Conservation (phyloP, 2,329 filamentous ascomycete species). For the Monosporascus sp. region DNA sequence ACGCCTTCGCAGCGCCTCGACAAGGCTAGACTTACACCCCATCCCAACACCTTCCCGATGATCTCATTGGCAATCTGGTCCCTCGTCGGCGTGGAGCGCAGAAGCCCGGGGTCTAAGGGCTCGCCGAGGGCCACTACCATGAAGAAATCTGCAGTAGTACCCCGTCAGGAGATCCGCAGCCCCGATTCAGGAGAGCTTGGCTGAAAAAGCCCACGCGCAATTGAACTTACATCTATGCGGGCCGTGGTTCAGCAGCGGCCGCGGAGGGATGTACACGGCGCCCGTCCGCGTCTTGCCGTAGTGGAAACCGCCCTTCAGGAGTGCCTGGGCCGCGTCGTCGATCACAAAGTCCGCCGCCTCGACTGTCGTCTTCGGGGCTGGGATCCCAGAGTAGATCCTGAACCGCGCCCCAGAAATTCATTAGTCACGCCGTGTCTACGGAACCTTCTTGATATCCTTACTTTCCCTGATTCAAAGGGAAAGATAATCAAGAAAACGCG, state of each 20-base stretch:
- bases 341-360: constrained; percentile 32
- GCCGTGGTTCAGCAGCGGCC: constrained; percentile 44
- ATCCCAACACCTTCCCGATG: constrained; percentile 41
- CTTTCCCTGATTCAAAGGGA: too few species aligned
- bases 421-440: not conserved
- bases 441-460: too few species aligned
- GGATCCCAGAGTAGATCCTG: constrained; percentile 36
- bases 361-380: constrained; percentile 27
- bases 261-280: constrained; percentile 38
- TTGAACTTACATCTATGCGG: constrained; percentile 40
- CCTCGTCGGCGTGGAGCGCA: constrained; percentile 33
- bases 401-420: not conserved
- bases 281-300: constrained; percentile 38
- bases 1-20: not conserved
- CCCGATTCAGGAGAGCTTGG: not conserved
- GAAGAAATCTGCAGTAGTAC: constrained; percentile 35
- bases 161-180: not conserved
- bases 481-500: too few species aligned
- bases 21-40: constrained; percentile 30
- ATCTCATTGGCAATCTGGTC: constrained; percentile 39
- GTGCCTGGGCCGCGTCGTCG: constrained; percentile 19
- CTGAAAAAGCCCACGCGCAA: too few species aligned
- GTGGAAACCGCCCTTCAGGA: constrained; percentile 39
- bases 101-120: constrained; percentile 31
- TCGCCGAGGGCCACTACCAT: constrained; percentile 42